phyloP scores from a whole-genome alignment of 495 filamentous ascomycete genomes.

The Cladorrhinum samala region DNA sequence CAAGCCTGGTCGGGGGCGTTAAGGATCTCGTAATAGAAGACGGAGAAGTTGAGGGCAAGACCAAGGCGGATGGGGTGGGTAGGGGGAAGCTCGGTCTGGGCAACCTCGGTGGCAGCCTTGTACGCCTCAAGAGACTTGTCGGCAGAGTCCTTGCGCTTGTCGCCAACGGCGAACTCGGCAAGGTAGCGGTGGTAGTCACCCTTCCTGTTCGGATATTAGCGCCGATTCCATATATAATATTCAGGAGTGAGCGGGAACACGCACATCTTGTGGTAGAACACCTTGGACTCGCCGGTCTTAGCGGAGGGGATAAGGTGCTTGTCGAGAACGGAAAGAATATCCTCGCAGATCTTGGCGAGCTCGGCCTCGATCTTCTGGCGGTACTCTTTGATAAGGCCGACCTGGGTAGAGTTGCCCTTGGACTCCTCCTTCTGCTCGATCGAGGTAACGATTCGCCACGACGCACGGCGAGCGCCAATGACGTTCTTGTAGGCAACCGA shows the following conservation, averaged over 20 bases:
- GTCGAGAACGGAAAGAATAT: conserved; percentile 95
- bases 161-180: conserved; percentile 95
- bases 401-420: conserved; percentile 97
- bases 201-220: conserved; percentile 62
- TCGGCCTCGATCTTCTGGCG: conserved; percentile 98
- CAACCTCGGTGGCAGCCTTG: conserved; percentile 99
- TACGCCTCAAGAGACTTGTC: conserved; percentile 97
- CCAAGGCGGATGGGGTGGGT: conserved; percentile 98
- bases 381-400: conserved; percentile 92
- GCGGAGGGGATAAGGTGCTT: conserved; percentile 95
- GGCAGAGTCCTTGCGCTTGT: conserved; percentile 97
- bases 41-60: conserved; percentile 98
- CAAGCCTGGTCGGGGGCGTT: conserved; percentile 98
- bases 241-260: conserved; percentile 28
- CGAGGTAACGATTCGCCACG: conserved; percentile 99
- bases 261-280: conserved; percentile 99
- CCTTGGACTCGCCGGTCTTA: conserved; percentile 97
- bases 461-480: conserved; percentile 96
- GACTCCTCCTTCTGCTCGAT: conserved; percentile 99
- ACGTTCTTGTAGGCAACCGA: conserved; percentile 99
- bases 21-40: conserved; percentile 99
- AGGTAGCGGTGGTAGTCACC: conserved; percentile 99
- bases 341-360: conserved; percentile 96
- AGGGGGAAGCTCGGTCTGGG: conserved; percentile 92
- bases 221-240: not conserved